phyloP scores from a whole-genome alignment of 768 basidiomycete species.

The Pleurotus giganteus region DNA sequence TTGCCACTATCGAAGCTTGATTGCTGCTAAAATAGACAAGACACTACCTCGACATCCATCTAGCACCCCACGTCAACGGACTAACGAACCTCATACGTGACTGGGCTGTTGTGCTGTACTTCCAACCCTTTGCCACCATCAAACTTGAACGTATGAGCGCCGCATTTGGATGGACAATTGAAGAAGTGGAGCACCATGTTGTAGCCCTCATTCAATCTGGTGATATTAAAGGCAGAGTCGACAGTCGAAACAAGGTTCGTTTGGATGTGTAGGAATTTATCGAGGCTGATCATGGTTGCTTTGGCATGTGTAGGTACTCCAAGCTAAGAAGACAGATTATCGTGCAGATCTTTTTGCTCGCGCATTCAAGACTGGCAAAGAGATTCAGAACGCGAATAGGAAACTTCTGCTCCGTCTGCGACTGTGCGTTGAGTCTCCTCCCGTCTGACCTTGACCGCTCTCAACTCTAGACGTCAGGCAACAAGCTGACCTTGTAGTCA shows the following conservation, averaged over 20 bases:
- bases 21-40: slow-evolving; percentile 50
- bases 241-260: slow-evolving; percentile 83
- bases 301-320: slow-evolving; percentile 55
- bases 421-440: slow-evolving; percentile 53
- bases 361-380: slow-evolving; percentile 69
- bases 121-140: slow-evolving; percentile 87
- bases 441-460: neutral
- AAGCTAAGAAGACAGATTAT: slow-evolving; percentile 77
- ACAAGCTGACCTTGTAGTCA: slow-evolving; percentile 78
- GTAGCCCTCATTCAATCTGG: slow-evolving; percentile 77
- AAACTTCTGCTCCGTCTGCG: slow-evolving; percentile 82
- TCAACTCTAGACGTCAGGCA: slow-evolving; percentile 46
- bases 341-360: slow-evolving; percentile 74
- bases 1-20: neutral
- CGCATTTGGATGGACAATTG: slow-evolving; percentile 81
- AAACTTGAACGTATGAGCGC: slow-evolving; percentile 78
- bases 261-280: neutral
- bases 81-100: slow-evolving; percentile 72
- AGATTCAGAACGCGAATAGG: slow-evolving; percentile 70
- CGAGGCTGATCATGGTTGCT: slow-evolving; percentile 8
- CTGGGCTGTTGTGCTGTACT: slow-evolving; percentile 82
- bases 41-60: slow-evolving; percentile 76
- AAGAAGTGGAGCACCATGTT: slow-evolving; percentile 70
- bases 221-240: slow-evolving; percentile 78
- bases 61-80: slow-evolving; percentile 61